phyloP scores from a whole-genome alignment of 1,139 yeast species.

The Insectozyma bohioensis region DNA sequence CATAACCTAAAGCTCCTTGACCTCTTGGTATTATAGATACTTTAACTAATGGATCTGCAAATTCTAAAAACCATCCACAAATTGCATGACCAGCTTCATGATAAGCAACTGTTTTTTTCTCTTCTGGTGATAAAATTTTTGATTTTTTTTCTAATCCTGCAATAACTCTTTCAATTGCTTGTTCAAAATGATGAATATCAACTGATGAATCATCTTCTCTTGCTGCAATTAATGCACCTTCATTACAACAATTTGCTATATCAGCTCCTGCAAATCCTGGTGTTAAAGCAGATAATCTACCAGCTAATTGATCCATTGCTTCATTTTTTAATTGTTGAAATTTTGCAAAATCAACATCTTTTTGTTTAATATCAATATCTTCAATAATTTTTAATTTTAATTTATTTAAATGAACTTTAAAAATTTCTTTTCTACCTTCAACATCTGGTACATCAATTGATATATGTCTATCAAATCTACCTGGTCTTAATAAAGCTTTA shows the following conservation, averaged over 20 bases:
- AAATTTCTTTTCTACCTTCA: constrained; percentile 75
- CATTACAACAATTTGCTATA: constrained; percentile 80
- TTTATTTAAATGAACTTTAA: constrained; percentile 65
- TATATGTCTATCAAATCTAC: constrained; percentile 79
- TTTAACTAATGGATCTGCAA: constrained; percentile 74
- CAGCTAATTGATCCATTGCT: constrained; percentile 61
- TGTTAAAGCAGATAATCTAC: constrained; percentile 73
- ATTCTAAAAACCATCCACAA: constrained; percentile 73
- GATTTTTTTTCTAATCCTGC: constrained; percentile 80
- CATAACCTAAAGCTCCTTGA: constrained; percentile 82
- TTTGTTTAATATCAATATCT: constrained; percentile 39
- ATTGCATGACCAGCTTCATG: constrained; percentile 86
- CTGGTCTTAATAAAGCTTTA: constrained; percentile 77
- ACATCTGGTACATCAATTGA: constrained; percentile 73
- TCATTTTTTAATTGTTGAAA: constrained; percentile 47
- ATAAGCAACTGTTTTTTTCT: constrained; percentile 73
- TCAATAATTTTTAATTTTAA: constrained; percentile 44
- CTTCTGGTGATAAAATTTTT: constrained; percentile 65
- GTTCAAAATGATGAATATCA: constrained; percentile 64
- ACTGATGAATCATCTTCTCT: constrained; percentile 60
- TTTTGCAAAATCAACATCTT: constrained; percentile 45
- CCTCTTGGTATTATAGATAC: constrained; percentile 85
- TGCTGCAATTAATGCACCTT: constrained; percentile 81
- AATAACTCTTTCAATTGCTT: constrained; percentile 78
- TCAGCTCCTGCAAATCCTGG: constrained; percentile 89